A percentile compares a stretch with the other conserved stretches of the same genome.
Evolutionary conservation across 495 filamentous ascomycete species (phyloP).

Genomic region (Lasiosphaeria hispida): DNA sequence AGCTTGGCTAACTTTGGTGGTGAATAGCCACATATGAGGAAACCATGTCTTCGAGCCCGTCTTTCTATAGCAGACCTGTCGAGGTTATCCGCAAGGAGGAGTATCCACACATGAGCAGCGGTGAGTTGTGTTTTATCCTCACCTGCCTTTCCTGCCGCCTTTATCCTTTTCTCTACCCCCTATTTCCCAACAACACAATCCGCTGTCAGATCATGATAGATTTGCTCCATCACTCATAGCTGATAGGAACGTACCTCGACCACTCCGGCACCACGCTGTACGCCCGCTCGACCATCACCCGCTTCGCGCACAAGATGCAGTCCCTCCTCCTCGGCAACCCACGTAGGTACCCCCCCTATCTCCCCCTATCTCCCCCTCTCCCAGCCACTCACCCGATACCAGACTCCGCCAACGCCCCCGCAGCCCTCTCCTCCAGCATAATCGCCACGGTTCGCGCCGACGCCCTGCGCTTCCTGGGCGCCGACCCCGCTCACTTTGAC

Average conservation of each 20-base stretch:
- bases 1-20: no score
- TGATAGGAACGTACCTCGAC: slow-evolving; percentile 62
- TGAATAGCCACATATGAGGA: no score
- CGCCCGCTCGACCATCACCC: slow-evolving; percentile 58
- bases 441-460: slow-evolving; percentile 59
- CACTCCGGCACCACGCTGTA: slow-evolving; percentile 75
- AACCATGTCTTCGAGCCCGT: not conserved
- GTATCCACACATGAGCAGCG: slow-evolving; percentile 49
- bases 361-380: no score
- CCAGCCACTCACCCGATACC: no score
- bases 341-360: slow-evolving; percentile 25
- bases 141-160: not conserved
- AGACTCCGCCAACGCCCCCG: slow-evolving; percentile 64
- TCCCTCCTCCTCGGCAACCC: slow-evolving; percentile 70
- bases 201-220: not conserved
- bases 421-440: slow-evolving; percentile 56
- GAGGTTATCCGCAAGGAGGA: slow-evolving; percentile 44
- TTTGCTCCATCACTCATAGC: not conserved
- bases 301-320: slow-evolving; percentile 57
- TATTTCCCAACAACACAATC: no score
- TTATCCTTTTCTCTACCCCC: not conserved
- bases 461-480: slow-evolving; percentile 78
- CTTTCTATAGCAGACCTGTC: slow-evolving; percentile 36
- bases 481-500: slow-evolving; percentile 79
- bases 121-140: slow-evolving; percentile 19